Evolutionary conservation across 495 filamentous ascomycete genomes (phyloP), one percentile per base, ranked within the genome.

Genomic region (Trichocladium uniseriatum): DNA sequence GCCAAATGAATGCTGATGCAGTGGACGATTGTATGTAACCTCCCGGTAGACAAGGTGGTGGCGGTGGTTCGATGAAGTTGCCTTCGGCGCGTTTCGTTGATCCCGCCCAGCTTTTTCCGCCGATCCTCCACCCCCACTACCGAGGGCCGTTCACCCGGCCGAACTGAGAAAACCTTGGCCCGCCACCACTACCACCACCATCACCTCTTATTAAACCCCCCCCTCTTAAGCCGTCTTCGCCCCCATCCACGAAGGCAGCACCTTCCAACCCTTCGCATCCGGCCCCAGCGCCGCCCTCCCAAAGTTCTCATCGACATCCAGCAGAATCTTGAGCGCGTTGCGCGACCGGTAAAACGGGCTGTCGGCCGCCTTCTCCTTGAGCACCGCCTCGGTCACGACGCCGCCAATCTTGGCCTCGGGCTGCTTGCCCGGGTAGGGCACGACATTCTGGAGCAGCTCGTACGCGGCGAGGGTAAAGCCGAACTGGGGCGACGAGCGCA

Each of bases 391-490:
- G 7, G 56, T 64, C 4, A 66, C 69, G 16, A 58, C 64, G 6
- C 48, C 14, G 72, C 60, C 27, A 15, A 53, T 63, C 61, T 61
- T 71, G 43, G 63, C 62, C 51, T 64, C 60, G 5, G 67, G 54
- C 32, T 74, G 66, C 27, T 72, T 73, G 20, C 74, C 89, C 4
- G 88, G 87, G 75, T 89, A 81, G 4, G 94, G 92, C 35, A 98
- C 69, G 45, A 79, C 35, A 45, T 79, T 86, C 73, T 95, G 87
- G 41, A 98, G 73, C 21, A 98, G 72, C 66, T 98, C 92, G 65
- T 97, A 98, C 8, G 84, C 84, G 4, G 92, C 92, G 8, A 98
- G 79, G 2, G 92, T 98, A 71, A 95, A 97, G 48, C 92, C 92
- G 69, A 98, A 98, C 61, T 98, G 92, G 18, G 92, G 92, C 1